Evolutionary conservation across 2,329 filamentous ascomycete genomes (phyloP), one percentile per base, ranked within the genome.

Genomic region (Penicillium sp.): DNA sequence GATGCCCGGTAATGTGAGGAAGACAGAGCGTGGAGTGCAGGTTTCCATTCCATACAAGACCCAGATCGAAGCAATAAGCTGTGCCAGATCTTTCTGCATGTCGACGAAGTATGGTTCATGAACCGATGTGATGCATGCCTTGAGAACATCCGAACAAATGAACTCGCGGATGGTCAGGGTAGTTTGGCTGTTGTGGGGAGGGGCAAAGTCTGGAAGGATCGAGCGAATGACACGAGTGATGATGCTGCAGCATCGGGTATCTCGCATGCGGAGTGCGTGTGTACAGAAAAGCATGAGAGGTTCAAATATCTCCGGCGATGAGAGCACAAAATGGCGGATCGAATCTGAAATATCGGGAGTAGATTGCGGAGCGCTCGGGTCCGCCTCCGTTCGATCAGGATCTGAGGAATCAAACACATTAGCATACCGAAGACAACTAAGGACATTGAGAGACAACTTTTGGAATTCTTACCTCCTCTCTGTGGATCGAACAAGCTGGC

Each of bases 81-180:
- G 85, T 0, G 92, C 93, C 23, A 99, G 83, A 51, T 99, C 93
- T 71, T 93, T 93, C 69, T 99, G 95, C 61, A 96, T 85, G 65
- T 99, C 95, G 33, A 97, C 93, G 75, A 98, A 99, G 75, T 98
- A 97, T 0, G 92, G 88, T 65, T 99, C 95, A 75, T 98, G 91
- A 50, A 99, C 86, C 2, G 91, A 96, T 1, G 88, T 91, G 71
- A 97, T 91, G 68, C 90, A 93, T 0, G 92, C 92, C 77, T 93
- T 91, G 50, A 99, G 84, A 2, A 98, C 91, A 64, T 96, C 90
- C 5, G 87, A 87, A 52, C 88, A 92, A 69, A 98, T 93, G 74
- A 93, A 99, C 69, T 96, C 92, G 52, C 93, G 88, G 61, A 98
- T 90, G 8, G 83, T 89, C 8, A 82, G 77, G 1, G 86, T 82